phyloP scores from a whole-genome alignment of 495 filamentous ascomycete genomes.

The Aspergillus steynii region DNA sequence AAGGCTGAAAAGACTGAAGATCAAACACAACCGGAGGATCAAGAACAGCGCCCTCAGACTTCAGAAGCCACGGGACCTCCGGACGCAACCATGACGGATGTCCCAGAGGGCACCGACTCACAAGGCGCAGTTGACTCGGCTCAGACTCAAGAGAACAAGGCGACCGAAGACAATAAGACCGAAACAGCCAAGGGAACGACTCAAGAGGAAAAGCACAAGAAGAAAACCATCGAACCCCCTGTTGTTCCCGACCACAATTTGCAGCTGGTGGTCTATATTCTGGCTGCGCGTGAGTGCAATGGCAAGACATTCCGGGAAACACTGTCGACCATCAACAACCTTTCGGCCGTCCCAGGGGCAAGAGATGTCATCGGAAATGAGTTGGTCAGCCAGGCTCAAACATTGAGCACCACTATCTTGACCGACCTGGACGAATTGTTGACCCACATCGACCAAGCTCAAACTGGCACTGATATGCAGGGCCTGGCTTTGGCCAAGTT shows the following conservation, averaged over 20 bases:
- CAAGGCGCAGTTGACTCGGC: constrained; percentile 20
- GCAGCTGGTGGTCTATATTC: constrained; percentile 89
- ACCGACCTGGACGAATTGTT: constrained; percentile 84
- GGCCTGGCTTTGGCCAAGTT: constrained; percentile 93
- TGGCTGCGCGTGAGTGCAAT: constrained; percentile 92
- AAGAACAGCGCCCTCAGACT: constrained; percentile 18
- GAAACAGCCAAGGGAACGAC: constrained; percentile 41
- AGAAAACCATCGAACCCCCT: constrained; percentile 73
- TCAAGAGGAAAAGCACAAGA: constrained; percentile 68
- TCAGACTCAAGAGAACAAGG: constrained; percentile 24
- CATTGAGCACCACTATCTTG: constrained; percentile 79
- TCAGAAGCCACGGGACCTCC: constrained; percentile 25
- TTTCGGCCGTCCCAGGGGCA: constrained; percentile 88
- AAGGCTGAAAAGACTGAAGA: constrained; percentile 35
- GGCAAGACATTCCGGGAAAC: constrained; percentile 97
- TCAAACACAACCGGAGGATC: constrained; percentile 25
- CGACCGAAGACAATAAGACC: constrained; percentile 28
- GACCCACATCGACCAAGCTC: constrained; percentile 80
- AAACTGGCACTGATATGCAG: constrained; percentile 89
- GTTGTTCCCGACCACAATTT: constrained; percentile 88
- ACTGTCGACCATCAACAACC: constrained; percentile 94
- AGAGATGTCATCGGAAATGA: constrained; percentile 89
- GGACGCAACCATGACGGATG: constrained; percentile 47
- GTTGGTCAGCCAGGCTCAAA: constrained; percentile 80
- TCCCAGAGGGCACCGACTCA: constrained; percentile 32